These are phyloP conservation scores for Vicia faba DNA, from an alignment of 306 rosid genomes.

Conservation along the genomic window DNA sequence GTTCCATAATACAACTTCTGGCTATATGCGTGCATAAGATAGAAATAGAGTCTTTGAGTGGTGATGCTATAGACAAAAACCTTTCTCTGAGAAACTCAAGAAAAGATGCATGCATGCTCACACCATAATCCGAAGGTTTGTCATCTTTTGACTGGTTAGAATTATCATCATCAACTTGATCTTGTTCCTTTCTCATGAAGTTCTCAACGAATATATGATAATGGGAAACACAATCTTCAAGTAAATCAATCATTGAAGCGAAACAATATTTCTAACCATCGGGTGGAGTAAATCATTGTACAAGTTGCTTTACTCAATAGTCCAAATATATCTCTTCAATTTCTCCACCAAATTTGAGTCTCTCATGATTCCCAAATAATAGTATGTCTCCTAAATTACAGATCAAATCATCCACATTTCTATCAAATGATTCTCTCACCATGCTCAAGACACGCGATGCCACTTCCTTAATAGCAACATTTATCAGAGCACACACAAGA, in stretches of 20 bases:
- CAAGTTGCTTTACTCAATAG: conserved; percentile 55
- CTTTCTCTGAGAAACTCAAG: conserved; percentile 54
- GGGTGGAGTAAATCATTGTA: conserved; percentile 44
- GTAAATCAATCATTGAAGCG: conserved; percentile 55
- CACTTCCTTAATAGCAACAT: conserved; percentile 69
- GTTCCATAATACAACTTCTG: too few species aligned
- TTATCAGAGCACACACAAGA: conserved; percentile 78
- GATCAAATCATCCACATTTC: too few species aligned
- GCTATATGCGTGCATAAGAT: too few species aligned
- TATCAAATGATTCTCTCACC: conserved; percentile 45
- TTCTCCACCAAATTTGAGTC: too few species aligned
- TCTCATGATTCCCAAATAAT: too few species aligned
- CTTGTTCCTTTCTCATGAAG: conserved; percentile 36
- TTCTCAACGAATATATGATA: conserved; percentile 59
- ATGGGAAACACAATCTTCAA: conserved; percentile 63
- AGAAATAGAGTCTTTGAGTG: too few species aligned
- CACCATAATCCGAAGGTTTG: conserved; percentile 28
- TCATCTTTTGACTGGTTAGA: conserved; percentile 9
- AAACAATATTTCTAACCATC: conserved; percentile 65
- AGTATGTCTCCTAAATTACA: too few species aligned
- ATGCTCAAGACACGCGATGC: conserved; percentile 57
- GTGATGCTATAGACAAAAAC: conserved; percentile 41
- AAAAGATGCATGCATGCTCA: conserved; percentile 45
- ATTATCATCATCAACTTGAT: conserved; percentile 5
- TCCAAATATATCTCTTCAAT: conserved; percentile 63